Base-by-base conservation (phyloP, 257 asterid genomes). In the Pogostemon cablin region DNA sequence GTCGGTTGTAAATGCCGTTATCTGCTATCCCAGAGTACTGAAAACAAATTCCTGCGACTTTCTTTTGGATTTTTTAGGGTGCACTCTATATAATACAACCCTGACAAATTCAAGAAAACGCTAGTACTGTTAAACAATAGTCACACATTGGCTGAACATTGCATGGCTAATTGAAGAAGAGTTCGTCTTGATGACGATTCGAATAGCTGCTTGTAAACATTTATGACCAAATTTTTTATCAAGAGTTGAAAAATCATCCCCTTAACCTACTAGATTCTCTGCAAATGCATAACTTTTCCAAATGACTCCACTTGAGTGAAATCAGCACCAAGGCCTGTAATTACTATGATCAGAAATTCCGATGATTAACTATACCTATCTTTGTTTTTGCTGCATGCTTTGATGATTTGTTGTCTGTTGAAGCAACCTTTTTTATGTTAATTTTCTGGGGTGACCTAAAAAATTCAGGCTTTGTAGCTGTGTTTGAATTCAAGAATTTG, bases 261-360 rank as follows among this genome's bases (percentile, higher is more conserved):
- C 60, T 54, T 54, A 57, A 25, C 83, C 62, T 78, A 91, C 97
- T 75, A 93, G 87, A 85, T 68, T 93, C 82, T 93, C 96, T 1
- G 99, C 99, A 81, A 91, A 93, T 59, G 86, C 96, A 72, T 86
- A n/a, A 93, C 97, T 86, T 91, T 93, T 39, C 99, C 99, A 50
- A 93, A 93, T 63, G 99, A 93, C 86, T 87, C 99, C 87, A 93
- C 50, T 81, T 84, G 86, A 62, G 99, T 93, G 85, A 84, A 93
- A 81, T 93, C 99, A 74, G 99, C 91, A 65, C 99, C 99, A 48
- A 93, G 96, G 73, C 87, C 81, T 35, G 97, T 80, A 81, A 93
- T 93, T 50, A 76, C 85, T 67, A 93, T 3, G 91, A 93, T 93
- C 76, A 93, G 32, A 25, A 25, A 25, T 25, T 25, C 32, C 32